Conservation (phyloP, 345 rosid genomes). For the Populus tremula region DNA sequence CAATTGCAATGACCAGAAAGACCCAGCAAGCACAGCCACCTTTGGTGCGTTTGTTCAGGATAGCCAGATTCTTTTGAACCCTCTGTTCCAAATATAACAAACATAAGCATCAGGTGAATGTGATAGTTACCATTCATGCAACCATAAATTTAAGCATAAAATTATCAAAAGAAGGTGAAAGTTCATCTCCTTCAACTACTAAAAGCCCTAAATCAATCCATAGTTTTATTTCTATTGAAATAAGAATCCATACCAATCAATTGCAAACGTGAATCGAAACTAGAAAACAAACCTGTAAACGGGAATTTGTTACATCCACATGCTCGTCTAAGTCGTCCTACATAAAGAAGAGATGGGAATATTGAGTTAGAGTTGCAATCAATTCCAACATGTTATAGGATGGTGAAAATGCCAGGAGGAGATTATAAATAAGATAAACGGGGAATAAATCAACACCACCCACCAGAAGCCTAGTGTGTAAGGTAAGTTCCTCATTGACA, state of each 20-base stretch:
- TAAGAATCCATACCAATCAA: not conserved
- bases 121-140: not conserved
- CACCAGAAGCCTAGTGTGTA: constrained; percentile 86
- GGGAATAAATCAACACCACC: constrained; percentile 14
- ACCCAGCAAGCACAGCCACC: constrained; percentile 77
- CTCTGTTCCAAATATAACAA: constrained; percentile 49
- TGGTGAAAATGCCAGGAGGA: not conserved
- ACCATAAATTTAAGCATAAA: not conserved
- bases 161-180: not conserved
- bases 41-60: constrained; percentile 84
- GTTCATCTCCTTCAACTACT: not conserved
- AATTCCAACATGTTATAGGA: not conserved
- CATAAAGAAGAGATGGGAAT: constrained; percentile 12
- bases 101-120: not conserved
- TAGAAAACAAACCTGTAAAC: constrained; percentile 51
- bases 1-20: constrained; percentile 74
- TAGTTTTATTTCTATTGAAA: not conserved
- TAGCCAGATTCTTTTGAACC: constrained; percentile 85
- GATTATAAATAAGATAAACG: not conserved
- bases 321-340: constrained; percentile 93
- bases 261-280: not conserved
- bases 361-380: not conserved
- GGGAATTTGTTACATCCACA: constrained; percentile 89
- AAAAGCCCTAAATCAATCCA: not conserved
- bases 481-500: constrained; percentile 81